Percentiles rank a stretch among this genome's conserved stretches.
phyloP scores from a whole-genome alignment of 108 stramenopile genomes.

The Parietichytrium sp. region DNA sequence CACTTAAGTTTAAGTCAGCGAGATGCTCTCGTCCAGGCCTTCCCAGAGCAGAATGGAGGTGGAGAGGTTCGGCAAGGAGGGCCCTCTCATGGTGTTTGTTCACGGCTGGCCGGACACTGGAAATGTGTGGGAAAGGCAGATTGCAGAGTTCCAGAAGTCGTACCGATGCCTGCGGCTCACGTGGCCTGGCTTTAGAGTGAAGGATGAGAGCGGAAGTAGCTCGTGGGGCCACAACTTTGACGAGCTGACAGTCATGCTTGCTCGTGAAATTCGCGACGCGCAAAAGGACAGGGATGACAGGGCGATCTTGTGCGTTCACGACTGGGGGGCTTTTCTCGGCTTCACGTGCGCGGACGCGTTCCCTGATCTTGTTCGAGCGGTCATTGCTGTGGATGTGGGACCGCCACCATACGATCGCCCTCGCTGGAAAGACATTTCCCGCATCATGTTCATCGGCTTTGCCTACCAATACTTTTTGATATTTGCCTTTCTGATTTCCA shows the following conservation, averaged over 20 bases:
- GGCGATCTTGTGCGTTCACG: neutral
- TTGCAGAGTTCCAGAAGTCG: neutral
- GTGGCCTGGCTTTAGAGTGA: neutral
- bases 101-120: conserved; percentile 18
- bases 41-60: too few relatives aligned
- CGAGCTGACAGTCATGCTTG: neutral
- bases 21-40: too few relatives aligned
- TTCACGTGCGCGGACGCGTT: neutral
- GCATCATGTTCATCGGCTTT: neutral
- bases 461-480: neutral
- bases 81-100: conserved; percentile 35
- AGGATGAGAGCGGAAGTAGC: neutral
- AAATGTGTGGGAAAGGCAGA: neutral
- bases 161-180: neutral
- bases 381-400: conserved; percentile 22
- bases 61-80: too few relatives aligned
- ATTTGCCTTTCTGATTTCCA: neutral
- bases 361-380: neutral
- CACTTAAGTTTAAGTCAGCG: too few relatives aligned
- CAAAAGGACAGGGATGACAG: neutral
- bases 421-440: neutral
- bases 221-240: neutral
- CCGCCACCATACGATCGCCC: neutral
- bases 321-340: neutral
- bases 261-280: neutral